A percentile compares a stretch with the other conserved stretches of the same genome.
phyloP scores from a whole-genome alignment of 192 early-diverging fungal species.

The Coemansia sp. region DNA sequence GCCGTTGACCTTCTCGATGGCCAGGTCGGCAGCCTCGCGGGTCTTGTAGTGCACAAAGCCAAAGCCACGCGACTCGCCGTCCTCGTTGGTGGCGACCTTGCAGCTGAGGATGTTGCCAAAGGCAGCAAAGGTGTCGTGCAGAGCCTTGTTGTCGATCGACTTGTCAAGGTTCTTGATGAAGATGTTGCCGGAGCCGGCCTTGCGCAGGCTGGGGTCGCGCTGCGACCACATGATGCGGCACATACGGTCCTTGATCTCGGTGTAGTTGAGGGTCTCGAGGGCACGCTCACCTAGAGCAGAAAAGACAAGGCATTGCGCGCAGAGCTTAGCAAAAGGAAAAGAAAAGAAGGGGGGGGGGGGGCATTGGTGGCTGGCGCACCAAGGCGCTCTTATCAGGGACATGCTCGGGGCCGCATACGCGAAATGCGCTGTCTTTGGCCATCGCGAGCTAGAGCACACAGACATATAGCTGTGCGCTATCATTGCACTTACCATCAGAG shows the following conservation, averaged over 20 bases:
- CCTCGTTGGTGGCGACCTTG: slow-evolving; percentile 86
- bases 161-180: slow-evolving; percentile 99
- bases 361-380: not conserved
- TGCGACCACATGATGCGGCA: slow-evolving; percentile 99
- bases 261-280: slow-evolving; percentile 93
- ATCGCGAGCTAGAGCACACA: no score
- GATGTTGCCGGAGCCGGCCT: slow-evolving; percentile 91
- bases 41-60: slow-evolving; percentile 99
- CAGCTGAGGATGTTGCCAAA: slow-evolving; percentile 97
- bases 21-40: slow-evolving; percentile 83
- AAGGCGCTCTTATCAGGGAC: no score
- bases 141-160: slow-evolving; percentile 97
- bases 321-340: not conserved
- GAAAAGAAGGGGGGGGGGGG: not conserved
- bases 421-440: no score
- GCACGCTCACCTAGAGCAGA: slow-evolving; percentile 69
- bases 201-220: slow-evolving; percentile 93
- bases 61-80: slow-evolving; percentile 86
- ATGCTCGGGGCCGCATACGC: no score
- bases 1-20: slow-evolving; percentile 97
- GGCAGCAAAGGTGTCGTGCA: slow-evolving; percentile 97
- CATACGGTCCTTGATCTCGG: slow-evolving; percentile 86
- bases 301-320: not conserved
- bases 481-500: slow-evolving; percentile 61
- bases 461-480: not conserved